Evolutionary conservation across 116 monocot genomes (phyloP).

Genomic region (Posidonia oceanica): DNA sequence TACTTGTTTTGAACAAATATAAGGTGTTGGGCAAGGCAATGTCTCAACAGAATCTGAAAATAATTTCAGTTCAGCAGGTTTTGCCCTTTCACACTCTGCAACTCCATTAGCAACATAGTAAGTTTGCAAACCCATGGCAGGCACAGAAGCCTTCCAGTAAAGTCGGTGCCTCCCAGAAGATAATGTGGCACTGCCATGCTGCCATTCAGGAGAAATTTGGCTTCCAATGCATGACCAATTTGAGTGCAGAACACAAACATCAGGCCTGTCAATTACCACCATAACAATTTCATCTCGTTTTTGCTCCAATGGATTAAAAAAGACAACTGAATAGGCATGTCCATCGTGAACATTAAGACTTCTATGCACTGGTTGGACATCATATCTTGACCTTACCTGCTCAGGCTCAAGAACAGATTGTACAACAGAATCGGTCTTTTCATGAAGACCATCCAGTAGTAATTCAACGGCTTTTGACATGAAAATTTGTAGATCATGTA

Average conservation of each 20-base stretch:
- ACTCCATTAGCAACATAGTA: slow-evolving; percentile 55
- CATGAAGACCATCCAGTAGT: slow-evolving; percentile 44
- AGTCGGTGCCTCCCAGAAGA: slow-evolving; percentile 69
- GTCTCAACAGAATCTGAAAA: slow-evolving; percentile 19
- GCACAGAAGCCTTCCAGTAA: slow-evolving; percentile 86
- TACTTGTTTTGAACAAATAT: slow-evolving; percentile 68
- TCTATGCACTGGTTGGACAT: slow-evolving; percentile 79
- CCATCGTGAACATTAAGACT: slow-evolving; percentile 36
- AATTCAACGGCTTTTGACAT: slow-evolving; percentile 78
- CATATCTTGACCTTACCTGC: slow-evolving; percentile 76
- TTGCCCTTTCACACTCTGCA: slow-evolving; percentile 48
- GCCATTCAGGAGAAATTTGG: slow-evolving; percentile 88
- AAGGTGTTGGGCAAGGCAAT: slow-evolving; percentile 53
- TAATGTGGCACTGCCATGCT: slow-evolving; percentile 29
- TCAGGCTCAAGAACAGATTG: slow-evolving; percentile 61
- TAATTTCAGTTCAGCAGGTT: slow-evolving; percentile 44
- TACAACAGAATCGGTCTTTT: slow-evolving; percentile 56
- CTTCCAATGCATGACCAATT: slow-evolving; percentile 54
- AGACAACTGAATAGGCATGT: slow-evolving; percentile 37
- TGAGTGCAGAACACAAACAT: slow-evolving; percentile 56
- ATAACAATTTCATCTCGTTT: slow-evolving; percentile 82
- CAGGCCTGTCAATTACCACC: slow-evolving; percentile 54
- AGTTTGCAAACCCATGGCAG: slow-evolving; percentile 85
- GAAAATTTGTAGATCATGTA: slow-evolving; percentile 86
- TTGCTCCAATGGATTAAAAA: slow-evolving; percentile 91